Evolutionary conservation across 73 alveolate species (phyloP).

Genomic region (Paramecium primaurelia): DNA sequence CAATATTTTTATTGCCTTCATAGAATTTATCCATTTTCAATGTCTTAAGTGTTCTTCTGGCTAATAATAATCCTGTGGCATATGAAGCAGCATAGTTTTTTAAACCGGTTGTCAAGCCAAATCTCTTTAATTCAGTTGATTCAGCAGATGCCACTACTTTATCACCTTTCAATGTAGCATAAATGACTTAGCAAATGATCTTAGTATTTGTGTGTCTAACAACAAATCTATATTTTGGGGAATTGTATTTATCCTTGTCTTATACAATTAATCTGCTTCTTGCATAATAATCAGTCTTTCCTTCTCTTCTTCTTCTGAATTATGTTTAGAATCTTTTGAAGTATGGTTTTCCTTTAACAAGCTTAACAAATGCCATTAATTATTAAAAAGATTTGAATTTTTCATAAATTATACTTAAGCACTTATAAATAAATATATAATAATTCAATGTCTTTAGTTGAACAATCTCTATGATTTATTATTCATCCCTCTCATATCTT

Average conservation of each 20-base stretch:
- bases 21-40: slow-evolving; percentile 90
- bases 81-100: slow-evolving; percentile 98
- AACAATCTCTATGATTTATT: background rate
- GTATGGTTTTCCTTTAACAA: slow-evolving; percentile 96
- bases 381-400: slow-evolving; percentile 28
- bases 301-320: slow-evolving; percentile 98
- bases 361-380: slow-evolving; percentile 98
- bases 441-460: background rate
- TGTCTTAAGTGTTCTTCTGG: slow-evolving; percentile 95
- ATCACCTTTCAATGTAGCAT: slow-evolving; percentile 98
- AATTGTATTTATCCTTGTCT: slow-evolving; percentile 99
- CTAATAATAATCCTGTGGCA: slow-evolving; percentile 99
- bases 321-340: slow-evolving; percentile 98
- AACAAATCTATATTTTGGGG: slow-evolving; percentile 99
- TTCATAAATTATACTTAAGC: background rate
- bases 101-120: slow-evolving; percentile 96
- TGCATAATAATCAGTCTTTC: slow-evolving; percentile 99
- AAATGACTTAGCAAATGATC: slow-evolving; percentile 92
- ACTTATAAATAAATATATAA: background rate
- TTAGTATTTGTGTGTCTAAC: slow-evolving; percentile 99
- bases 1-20: slow-evolving; percentile 88
- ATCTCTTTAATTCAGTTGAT: slow-evolving; percentile 93
- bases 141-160: slow-evolving; percentile 95
- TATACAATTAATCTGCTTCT: slow-evolving; percentile 95
- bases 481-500: background rate